Evolutionary conservation across 2,329 filamentous ascomycete species (phyloP), one percentile per base, ranked within the genome.

Genomic region (Rhinocladiella mackenziei): DNA sequence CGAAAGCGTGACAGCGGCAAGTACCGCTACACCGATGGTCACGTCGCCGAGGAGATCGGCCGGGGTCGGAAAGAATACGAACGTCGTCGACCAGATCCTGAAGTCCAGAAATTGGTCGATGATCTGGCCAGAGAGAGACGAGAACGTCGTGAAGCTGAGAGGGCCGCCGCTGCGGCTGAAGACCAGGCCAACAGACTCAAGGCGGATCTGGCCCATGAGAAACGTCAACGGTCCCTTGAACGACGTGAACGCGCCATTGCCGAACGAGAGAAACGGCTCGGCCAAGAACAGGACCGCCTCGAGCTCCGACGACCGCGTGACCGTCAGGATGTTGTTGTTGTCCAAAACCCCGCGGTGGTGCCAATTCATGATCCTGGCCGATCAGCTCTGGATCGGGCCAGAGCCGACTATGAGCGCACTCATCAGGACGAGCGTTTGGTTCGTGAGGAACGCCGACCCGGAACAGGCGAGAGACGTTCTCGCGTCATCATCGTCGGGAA

Each of bases 61-160:
- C 23, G 35, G 39, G 9, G 34, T 19, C 29, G 35, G 17, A 14
- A 18, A n/a, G 46, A 53, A 31, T 46, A 50, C 17, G 43, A 47
- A 11, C 51, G 45, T 39, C 34, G 34, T 20, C 48, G 45, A 20
- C 32, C 45, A 19, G 50, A 50, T 18, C 32, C 36, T 9, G 46
- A 50, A 14, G 39, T 48, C 10, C 44, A 45, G 20, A 35, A 18
- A 26, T 26, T 51, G 26, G 39, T 33, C 13, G 43, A 47, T 15
- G 39, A 50, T 20, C 14, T 55, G 8, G 39, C 34, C 7, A 36
- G 45, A 22, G 45, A 50, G 31, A 40, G 37, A 14, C 36, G 38
- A 9, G 43, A 50, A 19, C 50, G 46, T 14, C 39, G 45, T 17
- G 43, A 55, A n/a, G 49, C 49, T 3, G 49, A 55, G 31, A 41